These are phyloP conservation scores for Diaporthe caulivora DNA, from an alignment of 2,329 filamentous ascomycete species.

Conservation along the genomic window DNA sequence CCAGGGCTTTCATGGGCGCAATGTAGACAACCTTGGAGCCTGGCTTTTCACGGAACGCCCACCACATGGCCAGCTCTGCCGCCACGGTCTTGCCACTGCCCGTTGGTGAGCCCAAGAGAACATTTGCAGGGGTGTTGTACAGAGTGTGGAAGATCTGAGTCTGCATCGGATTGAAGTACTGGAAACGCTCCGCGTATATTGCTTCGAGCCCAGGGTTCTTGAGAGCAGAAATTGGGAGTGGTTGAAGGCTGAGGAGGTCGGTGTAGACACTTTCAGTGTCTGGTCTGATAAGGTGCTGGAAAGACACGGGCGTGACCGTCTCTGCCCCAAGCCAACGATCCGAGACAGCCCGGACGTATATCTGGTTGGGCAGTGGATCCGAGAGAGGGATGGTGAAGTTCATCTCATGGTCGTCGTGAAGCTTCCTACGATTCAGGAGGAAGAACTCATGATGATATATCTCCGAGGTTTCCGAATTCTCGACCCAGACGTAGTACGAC, in stretches of 20 bases:
- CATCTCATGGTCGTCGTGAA: constrained; percentile 96
- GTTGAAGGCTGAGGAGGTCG: constrained; percentile 91
- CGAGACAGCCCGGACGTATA: constrained; percentile 94
- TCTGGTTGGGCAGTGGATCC: constrained; percentile 93
- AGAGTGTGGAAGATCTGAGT: constrained; percentile 98
- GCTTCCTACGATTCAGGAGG: constrained; percentile 88
- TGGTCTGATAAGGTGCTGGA: constrained; percentile 96
- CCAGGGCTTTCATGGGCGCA: constrained; percentile 98
- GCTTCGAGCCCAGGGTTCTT: constrained; percentile 90
- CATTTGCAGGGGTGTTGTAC: constrained; percentile 92
- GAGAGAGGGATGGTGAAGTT: constrained; percentile 97
- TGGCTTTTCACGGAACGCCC: constrained; percentile 94
- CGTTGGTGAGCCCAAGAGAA: constrained; percentile 93
- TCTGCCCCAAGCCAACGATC: constrained; percentile 98
- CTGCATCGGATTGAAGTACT: constrained; percentile 99
- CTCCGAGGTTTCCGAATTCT: constrained; percentile 96
- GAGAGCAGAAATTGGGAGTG: constrained; percentile 85
- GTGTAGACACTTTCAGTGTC: constrained; percentile 99
- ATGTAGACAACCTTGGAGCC: constrained; percentile 99
- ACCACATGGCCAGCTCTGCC: constrained; percentile 98
- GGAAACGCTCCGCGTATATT: constrained; percentile 88
- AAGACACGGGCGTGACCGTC: constrained; percentile 94
- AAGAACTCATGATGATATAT: constrained; percentile 99
- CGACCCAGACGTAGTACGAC: constrained; percentile 98
- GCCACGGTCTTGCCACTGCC: constrained; percentile 98